Conservation (phyloP, 2,329 filamentous ascomycete species). For the Colletotrichum caudatum region DNA sequence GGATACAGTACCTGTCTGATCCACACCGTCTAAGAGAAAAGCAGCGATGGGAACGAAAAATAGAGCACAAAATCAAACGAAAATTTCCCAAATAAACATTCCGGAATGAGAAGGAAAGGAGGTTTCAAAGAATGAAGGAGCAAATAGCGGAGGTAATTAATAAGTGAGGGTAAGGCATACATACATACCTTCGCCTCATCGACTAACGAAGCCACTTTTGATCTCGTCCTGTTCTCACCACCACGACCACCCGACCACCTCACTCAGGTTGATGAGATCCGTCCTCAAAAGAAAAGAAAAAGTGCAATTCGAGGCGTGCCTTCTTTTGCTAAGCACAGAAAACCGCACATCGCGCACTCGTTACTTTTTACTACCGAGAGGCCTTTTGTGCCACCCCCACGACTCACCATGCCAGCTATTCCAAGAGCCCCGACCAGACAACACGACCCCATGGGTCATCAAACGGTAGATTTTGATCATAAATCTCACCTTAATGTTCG, state of each 20-base stretch:
- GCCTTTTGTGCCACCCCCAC: neutral
- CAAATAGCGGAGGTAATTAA: neutral
- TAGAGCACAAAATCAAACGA: neutral
- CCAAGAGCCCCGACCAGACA: neutral
- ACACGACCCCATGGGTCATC: neutral
- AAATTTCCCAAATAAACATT: accelerated
- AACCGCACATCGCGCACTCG: neutral
- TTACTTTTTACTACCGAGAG: neutral
- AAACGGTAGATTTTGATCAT: too few species aligned
- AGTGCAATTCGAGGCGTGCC: accelerated
- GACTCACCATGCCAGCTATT: conserved; percentile 19
- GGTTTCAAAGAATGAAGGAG: neutral
- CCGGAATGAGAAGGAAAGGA: too few species aligned
- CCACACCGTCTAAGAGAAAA: neutral
- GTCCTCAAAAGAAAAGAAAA: too few species aligned
- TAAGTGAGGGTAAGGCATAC: too few species aligned
- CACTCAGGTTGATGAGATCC: too few species aligned
- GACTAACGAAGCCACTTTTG: neutral
- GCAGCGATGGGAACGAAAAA: too few species aligned
- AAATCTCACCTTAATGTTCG: neutral
- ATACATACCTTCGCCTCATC: neutral
- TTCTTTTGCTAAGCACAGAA: neutral
- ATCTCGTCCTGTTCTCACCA: neutral
- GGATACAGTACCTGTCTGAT: neutral
- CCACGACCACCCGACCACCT: neutral